Base-by-base conservation (phyloP, 1,284 basidiomycete genomes). In the Boletus sp. region DNA sequence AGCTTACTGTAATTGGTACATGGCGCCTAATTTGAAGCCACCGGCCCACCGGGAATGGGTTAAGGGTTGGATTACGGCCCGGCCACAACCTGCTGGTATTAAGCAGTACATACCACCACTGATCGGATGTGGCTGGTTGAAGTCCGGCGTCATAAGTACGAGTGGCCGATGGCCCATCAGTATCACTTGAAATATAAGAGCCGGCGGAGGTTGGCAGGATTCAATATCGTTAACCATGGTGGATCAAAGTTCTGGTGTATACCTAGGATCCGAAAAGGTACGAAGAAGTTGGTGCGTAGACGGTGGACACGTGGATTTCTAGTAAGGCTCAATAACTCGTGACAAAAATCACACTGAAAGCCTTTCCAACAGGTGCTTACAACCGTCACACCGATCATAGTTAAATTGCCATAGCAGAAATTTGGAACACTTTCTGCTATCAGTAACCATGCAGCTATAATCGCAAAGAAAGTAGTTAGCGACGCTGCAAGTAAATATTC, bases 1-100 rank as follows among this genome's bases (percentile, higher is more conserved):
- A 12, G n/a, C n/a, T 16, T 42, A 33, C 35, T 37, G 39, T 20
- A 44, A 42, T 53, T 24, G 33, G 15, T 6, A 24, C 24, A 24
- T 24, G 43, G 20, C 39, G 16, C 22, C 44, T 5, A 24, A 55
- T 24, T 36, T 4, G 22, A 33, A 61, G 43, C 44, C 43, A 42
- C 31, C 44, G 16, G 18, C 39, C 44, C 43, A 42, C 31, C 44
- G 16, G 18, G n/a, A 37, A 41, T 35, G 58, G 52, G 50, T 46
- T 59, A 52, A 59, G 63, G 53, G 62, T 55, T 51, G 29, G 31
- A 8, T 31, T 29, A 20, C 16, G 6, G n/a, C n/a, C n/a, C 36
- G 18, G 18, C 22, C 48, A 43, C 22, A 27, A 49, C 22, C 15
- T 41, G 8, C 35, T 18, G 7, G 3, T 20, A 4, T 24, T 24